phyloP scores from a whole-genome alignment of 2,329 filamentous ascomycete genomes.

The Colletotrichum sp. region DNA sequence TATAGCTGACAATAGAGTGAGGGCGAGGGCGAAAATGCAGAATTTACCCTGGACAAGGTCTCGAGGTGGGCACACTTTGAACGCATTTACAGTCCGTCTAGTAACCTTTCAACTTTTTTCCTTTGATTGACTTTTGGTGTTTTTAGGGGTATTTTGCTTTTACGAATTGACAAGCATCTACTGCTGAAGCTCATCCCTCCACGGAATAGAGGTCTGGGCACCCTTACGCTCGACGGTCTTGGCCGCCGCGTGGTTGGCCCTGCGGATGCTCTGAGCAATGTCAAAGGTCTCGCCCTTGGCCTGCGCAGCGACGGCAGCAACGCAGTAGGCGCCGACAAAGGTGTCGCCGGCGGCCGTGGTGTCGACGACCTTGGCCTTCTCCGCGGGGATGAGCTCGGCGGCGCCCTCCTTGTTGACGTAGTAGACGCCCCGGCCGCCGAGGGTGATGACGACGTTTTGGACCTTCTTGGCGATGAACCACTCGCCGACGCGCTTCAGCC shows the following conservation, averaged over 20 bases:
- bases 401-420: slow-evolving; percentile 53
- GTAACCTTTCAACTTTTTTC: background rate
- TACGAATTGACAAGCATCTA: background rate
- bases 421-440: slow-evolving; percentile 81
- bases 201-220: slow-evolving; percentile 49
- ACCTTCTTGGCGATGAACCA: slow-evolving; percentile 75
- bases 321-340: slow-evolving; percentile 87
- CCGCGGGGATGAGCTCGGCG: slow-evolving; percentile 62
- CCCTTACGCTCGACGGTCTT: slow-evolving; percentile 47
- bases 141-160: background rate
- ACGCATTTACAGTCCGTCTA: background rate
- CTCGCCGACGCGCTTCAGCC: slow-evolving; percentile 52
- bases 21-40: background rate
- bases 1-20: background rate
- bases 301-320: slow-evolving; percentile 65
- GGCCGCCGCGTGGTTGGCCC: slow-evolving; percentile 54
- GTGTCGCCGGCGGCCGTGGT: slow-evolving; percentile 96
- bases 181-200: slow-evolving; percentile 43
- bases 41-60: background rate
- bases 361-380: slow-evolving; percentile 80
- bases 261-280: slow-evolving; percentile 61
- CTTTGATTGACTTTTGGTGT: background rate
- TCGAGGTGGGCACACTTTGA: background rate
- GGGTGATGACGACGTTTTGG: slow-evolving; percentile 79
- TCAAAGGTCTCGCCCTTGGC: slow-evolving; percentile 43